Conservation (phyloP, 2,329 filamentous ascomycete genomes). For the Aspergillus quadricinctus region DNA sequence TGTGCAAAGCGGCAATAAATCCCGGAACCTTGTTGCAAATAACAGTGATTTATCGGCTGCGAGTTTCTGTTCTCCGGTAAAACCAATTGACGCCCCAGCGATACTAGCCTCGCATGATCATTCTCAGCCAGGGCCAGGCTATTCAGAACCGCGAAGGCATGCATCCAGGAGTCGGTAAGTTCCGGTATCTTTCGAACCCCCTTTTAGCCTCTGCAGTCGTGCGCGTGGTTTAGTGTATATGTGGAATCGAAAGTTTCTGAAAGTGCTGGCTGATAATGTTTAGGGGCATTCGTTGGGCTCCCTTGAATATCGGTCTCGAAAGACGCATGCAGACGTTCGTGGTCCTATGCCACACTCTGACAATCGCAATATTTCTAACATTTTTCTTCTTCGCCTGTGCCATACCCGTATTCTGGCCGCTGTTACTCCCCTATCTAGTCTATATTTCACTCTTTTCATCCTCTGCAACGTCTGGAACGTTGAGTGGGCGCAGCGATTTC, state of each 20-base stretch:
- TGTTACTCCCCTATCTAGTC: conserved; percentile 71
- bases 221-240: background rate
- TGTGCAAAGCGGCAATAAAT: background rate
- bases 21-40: background rate
- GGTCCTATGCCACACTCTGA: conserved; percentile 68
- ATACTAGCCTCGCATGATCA: background rate
- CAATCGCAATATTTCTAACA: conserved; percentile 66
- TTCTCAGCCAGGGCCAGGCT: background rate
- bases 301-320: conserved; percentile 66
- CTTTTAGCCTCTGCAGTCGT: background rate
- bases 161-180: background rate
- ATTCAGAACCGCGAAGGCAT: background rate
- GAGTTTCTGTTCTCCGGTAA: background rate
- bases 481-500: conserved; percentile 70
- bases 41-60: background rate
- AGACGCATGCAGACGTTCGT: conserved; percentile 74
- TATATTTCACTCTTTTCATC: conserved; percentile 73
- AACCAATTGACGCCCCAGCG: background rate
- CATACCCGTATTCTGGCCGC: conserved; percentile 87
- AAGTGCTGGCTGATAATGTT: conserved; percentile 30
- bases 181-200: background rate
- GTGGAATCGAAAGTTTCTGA: conserved; percentile 2
- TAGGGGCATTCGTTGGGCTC: conserved; percentile 69
- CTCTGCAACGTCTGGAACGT: conserved; percentile 68
- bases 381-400: conserved; percentile 88